These are phyloP conservation scores for Salvia miltiorrhiza DNA, from an alignment of 257 asterid species.

Conservation along the genomic window DNA sequence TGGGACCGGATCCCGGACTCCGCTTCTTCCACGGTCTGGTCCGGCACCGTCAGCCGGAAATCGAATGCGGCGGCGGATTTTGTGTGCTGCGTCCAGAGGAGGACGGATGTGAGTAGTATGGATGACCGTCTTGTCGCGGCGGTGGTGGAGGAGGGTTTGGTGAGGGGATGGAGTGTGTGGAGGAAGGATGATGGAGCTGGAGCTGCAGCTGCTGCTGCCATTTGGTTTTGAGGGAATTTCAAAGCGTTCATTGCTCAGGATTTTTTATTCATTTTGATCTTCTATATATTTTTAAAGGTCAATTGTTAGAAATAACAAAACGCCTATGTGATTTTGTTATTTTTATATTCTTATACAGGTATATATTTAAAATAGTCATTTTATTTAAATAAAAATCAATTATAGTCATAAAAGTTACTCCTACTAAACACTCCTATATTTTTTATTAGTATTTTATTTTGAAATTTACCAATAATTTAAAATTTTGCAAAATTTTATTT, in stretches of 20 bases:
- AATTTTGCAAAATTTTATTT: too few species aligned
- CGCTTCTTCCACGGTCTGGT: slow-evolving; percentile 66
- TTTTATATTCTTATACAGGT: too few species aligned
- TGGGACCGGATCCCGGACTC: slow-evolving; percentile 38
- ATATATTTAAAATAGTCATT: too few species aligned
- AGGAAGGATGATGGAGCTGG: slow-evolving; percentile 2
- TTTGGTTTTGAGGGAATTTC: background rate
- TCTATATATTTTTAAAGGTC: background rate
- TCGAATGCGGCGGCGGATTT: slow-evolving; percentile 40
- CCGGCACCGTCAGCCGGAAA: slow-evolving; percentile 58
- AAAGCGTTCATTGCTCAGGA: background rate
- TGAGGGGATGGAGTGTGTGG: slow-evolving; percentile 17
- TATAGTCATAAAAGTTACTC: too few species aligned
- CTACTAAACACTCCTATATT: too few species aligned
- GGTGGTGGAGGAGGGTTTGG: background rate
- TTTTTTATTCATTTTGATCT: background rate
- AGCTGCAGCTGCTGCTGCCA: too few species aligned
- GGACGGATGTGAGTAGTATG: slow-evolving; percentile 5
- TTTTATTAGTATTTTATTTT: too few species aligned
- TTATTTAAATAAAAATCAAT: too few species aligned
- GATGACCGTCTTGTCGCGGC: slow-evolving; percentile 31
- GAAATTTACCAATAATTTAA: too few species aligned
- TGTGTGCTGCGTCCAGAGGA: slow-evolving; percentile 8
- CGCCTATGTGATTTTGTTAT: too few species aligned
- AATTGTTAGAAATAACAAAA: background rate